A percentile compares a stretch with the other conserved stretches of the same genome.
phyloP scores from a whole-genome alignment of 1,284 basidiomycete genomes.

The Rhodotorula sp. region DNA sequence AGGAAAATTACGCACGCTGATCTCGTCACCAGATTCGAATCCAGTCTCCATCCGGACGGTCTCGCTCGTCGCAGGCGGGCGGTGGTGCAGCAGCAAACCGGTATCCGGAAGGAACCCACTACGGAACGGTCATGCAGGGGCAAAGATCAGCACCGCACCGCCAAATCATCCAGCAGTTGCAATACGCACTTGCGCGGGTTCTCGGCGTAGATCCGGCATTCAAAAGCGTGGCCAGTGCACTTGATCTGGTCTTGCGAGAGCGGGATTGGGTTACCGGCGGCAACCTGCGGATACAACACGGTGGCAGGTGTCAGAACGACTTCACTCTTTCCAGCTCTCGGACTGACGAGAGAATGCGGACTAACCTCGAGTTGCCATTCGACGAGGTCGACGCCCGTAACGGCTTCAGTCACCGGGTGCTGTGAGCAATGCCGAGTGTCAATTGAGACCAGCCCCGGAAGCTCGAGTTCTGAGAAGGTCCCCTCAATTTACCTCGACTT shows the following conservation, averaged over 20 bases:
- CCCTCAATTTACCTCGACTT: slow-evolving; percentile 56
- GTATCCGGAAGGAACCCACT: slow-evolving; percentile 85
- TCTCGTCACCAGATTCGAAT: slow-evolving; percentile 78
- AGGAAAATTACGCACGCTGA: slow-evolving; percentile 59
- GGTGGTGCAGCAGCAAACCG: slow-evolving; percentile 72
- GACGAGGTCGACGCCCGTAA: slow-evolving; percentile 86
- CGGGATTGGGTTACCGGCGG: slow-evolving; percentile 81
- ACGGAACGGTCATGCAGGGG: neutral
- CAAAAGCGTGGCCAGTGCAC: slow-evolving; percentile 86
- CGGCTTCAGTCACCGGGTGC: slow-evolving; percentile 87
- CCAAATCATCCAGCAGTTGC: neutral
- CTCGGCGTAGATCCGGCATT: slow-evolving; percentile 95
- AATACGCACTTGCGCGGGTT: slow-evolving; percentile 68
- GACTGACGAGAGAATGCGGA: neutral
- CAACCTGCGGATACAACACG: no score
- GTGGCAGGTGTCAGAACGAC: no score
- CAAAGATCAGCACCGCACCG: neutral
- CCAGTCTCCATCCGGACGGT: slow-evolving; percentile 88
- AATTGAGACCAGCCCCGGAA: neutral
- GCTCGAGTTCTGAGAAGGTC: neutral
- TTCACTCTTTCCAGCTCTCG: neutral
- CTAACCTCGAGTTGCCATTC: slow-evolving; percentile 85
- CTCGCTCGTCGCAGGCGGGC: slow-evolving; percentile 56
- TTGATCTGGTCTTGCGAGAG: slow-evolving; percentile 72
- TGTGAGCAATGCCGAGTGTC: slow-evolving; percentile 51